Evolutionary conservation across 352 stramenopile genomes (phyloP).

Genomic region (Phytophthora hybrid): DNA sequence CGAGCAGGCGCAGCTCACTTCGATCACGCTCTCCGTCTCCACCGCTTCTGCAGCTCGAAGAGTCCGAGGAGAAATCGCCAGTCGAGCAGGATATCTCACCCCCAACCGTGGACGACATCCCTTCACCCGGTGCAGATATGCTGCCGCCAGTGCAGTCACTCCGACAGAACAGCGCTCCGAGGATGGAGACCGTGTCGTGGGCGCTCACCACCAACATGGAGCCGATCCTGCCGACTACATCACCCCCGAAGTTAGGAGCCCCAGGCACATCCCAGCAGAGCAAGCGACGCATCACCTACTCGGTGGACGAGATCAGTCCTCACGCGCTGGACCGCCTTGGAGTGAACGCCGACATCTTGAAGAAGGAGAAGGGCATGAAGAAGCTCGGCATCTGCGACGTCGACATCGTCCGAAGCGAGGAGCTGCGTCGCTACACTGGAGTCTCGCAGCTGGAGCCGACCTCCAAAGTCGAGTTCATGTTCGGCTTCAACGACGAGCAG

Average conservation of each 20-base stretch:
- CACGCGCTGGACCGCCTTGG: slow-evolving; percentile 66
- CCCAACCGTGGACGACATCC: slow-evolving; percentile 1
- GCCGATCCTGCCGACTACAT: slow-evolving; percentile 22
- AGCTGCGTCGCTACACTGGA: slow-evolving; percentile 63
- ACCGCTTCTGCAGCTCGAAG: slow-evolving; percentile 23
- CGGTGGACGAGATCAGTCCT: slow-evolving; percentile 46
- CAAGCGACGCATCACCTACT: slow-evolving; percentile 43
- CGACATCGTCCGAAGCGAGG: slow-evolving; percentile 60
- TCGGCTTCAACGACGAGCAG: slow-evolving; percentile 72
- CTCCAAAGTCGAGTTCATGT: slow-evolving; percentile 68
- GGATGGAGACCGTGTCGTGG: slow-evolving; percentile 30
- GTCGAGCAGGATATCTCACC: slow-evolving; percentile 1
- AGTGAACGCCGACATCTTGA: slow-evolving; percentile 68
- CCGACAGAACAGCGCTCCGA: slow-evolving; percentile 16
- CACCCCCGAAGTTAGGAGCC: slow-evolving; percentile 20
- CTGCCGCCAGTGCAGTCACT: slow-evolving; percentile 3
- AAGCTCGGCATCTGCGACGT: slow-evolving; percentile 78
- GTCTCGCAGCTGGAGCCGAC: slow-evolving; percentile 38
- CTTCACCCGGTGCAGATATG: slow-evolving; percentile 8
- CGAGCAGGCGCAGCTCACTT: slow-evolving; percentile 18
- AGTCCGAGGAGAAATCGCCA: slow-evolving; percentile 1
- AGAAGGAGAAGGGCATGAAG: slow-evolving; percentile 82
- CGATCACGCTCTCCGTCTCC: slow-evolving; percentile 1
- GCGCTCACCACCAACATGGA: slow-evolving; percentile 25
- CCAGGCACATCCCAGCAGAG: slow-evolving; percentile 5